Evolutionary conservation across 2,329 filamentous ascomycete species (phyloP).

Genomic region (Diaporthe amygdali): DNA sequence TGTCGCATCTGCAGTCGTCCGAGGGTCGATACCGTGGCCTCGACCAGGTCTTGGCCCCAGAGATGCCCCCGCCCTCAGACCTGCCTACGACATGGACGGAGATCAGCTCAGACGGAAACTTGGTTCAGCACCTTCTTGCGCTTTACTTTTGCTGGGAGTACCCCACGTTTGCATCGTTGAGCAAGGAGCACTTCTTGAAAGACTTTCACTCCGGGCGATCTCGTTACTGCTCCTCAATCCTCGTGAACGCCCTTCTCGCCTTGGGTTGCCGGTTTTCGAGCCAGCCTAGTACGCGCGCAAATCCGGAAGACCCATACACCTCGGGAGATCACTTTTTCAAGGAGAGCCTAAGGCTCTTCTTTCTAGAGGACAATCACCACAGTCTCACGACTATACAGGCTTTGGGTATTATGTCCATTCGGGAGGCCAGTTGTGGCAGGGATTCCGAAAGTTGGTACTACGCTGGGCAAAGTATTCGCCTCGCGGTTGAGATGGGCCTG

Average conservation of each 20-base stretch:
- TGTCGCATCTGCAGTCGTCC: neutral
- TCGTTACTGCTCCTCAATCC: constrained; percentile 70
- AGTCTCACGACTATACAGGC: constrained; percentile 75
- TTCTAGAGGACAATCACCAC: constrained; percentile 63
- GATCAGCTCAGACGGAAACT: constrained; percentile 60
- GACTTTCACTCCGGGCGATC: constrained; percentile 66
- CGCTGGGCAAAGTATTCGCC: constrained; percentile 72
- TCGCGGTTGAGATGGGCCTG: constrained; percentile 75
- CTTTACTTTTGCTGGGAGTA: constrained; percentile 81
- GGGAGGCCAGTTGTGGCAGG: constrained; percentile 74
- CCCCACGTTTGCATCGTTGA: constrained; percentile 75
- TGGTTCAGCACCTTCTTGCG: constrained; percentile 68
- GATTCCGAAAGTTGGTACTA: constrained; percentile 78
- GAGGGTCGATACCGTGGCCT: constrained; percentile 43
- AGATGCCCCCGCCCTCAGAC: constrained; percentile 48
- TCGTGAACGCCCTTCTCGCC: constrained; percentile 70
- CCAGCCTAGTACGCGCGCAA: constrained; percentile 66
- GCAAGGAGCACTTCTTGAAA: constrained; percentile 71
- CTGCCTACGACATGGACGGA: constrained; percentile 61
- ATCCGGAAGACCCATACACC: constrained; percentile 65
- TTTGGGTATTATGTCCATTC: constrained; percentile 75
- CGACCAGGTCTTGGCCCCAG: constrained; percentile 55
- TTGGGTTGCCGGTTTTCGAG: constrained; percentile 73
- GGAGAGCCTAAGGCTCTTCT: constrained; percentile 67
- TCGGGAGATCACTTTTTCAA: constrained; percentile 78